Base-by-base conservation (phyloP, 2,329 filamentous ascomycete species). In the Ploettnerulaceae sp. region DNA sequence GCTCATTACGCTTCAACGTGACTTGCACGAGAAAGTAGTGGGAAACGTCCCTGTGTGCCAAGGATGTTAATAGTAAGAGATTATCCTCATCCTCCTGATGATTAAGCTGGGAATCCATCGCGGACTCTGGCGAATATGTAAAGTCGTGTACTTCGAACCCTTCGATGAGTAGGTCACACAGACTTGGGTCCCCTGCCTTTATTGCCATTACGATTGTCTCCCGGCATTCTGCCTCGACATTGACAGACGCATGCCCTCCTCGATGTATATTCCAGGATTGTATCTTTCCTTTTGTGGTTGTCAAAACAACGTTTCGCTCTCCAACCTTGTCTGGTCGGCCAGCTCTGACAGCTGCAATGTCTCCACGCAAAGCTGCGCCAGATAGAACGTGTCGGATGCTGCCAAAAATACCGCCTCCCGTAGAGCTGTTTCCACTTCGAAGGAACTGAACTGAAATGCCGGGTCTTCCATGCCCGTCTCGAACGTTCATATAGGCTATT, bases 211-310 rank as follows among this genome's bases (percentile, higher is more conserved):
- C 63, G 26, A 96, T 73, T 3, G 76, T 67, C 17, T 82, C 79
- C 45, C 81, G 79, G 47, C 82, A 72, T 63, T 95, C 86, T 17
- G 82, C 72, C 51, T 91, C 87, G 20, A 77, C 76, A 36, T 85
- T 77, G 37, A 88, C 74, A 33, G 86, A 81, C 61, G 89, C 83
- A 56, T 90, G 87, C 25, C 90, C 90, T 51, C 86, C 87, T 65
- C 91, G 88, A 60, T 91, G 89, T 33, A 96, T 75, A 61, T 85
- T 86, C 93, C 93, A 98, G 6, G 84, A 76, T 58, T 94, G 84
- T 20, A 98, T 69, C 48, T 82, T 77, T 21, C 86, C 91, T 57
- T 84, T 84, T 44, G 81, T 76, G 1, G 89, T 93, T 11, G 84
- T 81, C 28, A 90, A 81, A 36, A 95, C 77, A 25, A 95, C 75